These are phyloP conservation scores for Hanseniaspora hatyaiensis DNA, from an alignment of 805 yeast genomes.

Conservation along the genomic window DNA sequence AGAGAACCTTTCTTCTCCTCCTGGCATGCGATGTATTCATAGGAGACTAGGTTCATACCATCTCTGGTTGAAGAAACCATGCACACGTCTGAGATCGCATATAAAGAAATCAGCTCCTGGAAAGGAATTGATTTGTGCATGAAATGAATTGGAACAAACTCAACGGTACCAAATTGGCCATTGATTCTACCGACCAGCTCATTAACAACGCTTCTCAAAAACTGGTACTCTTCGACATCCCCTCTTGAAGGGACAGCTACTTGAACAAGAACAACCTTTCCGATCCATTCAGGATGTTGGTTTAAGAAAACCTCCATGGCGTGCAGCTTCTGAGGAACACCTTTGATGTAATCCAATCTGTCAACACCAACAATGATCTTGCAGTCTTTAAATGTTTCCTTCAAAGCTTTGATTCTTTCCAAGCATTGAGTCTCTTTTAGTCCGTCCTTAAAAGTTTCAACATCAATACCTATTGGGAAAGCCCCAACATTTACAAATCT, in stretches of 20 bases:
- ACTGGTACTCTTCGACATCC: slow-evolving; percentile 95
- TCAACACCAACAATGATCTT: slow-evolving; percentile 95
- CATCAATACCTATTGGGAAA: slow-evolving; percentile 98
- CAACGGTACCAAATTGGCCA: slow-evolving; percentile 92
- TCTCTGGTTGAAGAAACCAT: slow-evolving; percentile 89
- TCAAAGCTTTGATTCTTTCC: slow-evolving; percentile 51
- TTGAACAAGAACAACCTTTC: slow-evolving; percentile 88
- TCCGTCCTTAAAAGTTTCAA: slow-evolving; percentile 77
- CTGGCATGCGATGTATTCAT: slow-evolving; percentile 95
- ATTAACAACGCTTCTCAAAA: slow-evolving; percentile 82
- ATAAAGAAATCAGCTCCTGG: slow-evolving; percentile 80
- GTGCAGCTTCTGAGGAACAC: slow-evolving; percentile 93
- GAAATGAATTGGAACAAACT: slow-evolving; percentile 94
- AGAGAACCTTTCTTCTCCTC: slow-evolving; percentile 72
- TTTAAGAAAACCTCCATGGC: slow-evolving; percentile 87
- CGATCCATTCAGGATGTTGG: slow-evolving; percentile 96
- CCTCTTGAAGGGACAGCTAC: slow-evolving; percentile 97
- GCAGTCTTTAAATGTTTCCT: slow-evolving; percentile 55
- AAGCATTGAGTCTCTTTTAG: slow-evolving; percentile 51
- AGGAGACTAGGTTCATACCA: slow-evolving; percentile 95
- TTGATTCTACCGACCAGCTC: slow-evolving; percentile 94
- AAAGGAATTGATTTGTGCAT: slow-evolving; percentile 86
- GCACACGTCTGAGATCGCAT: slow-evolving; percentile 79
- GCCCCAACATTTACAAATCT: slow-evolving; percentile 82
- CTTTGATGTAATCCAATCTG: slow-evolving; percentile 90